Evolutionary conservation across 2,329 filamentous ascomycete genomes (phyloP), one percentile per base, ranked within the genome.

Genomic region (Xylaria sp.): DNA sequence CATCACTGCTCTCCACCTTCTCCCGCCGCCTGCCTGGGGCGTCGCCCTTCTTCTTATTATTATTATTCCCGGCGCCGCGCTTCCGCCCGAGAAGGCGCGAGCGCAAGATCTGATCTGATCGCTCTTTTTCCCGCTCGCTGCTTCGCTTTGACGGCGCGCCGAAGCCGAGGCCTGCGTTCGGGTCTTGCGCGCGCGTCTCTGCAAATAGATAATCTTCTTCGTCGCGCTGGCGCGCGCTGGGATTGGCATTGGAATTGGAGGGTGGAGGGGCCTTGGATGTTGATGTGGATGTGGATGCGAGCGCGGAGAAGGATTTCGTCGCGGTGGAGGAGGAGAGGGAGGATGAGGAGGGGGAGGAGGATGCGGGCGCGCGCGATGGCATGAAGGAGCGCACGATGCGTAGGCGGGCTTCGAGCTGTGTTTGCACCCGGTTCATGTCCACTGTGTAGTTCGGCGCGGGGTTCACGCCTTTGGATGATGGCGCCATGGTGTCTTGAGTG

Each of bases 341-440:
- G 13, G 9, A 15, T n/a, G 64, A 25, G 41, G 52, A 41, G 8
- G 10, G 7, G 12, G 67, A 52, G 44, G 52, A 52, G 1, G 9
- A 15, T 23, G 64, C 25, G 41, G 62, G 57, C 39, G 56, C 65
- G 12, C 39, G 55, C 2, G 71, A 37, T 3, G 68, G 72, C 57
- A 68, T 68, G 56, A 71, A 69, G 52, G 66, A 65, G 12, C 67
- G 72, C 51, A 71, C 69, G 55, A 69, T 52, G 58, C 69, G 71
- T 3, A 73, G 63, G 1, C 70, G 70, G 3, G 73, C 72, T 55
- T 78, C 74, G 60, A 76, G 61, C 20, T 75, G 74, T 12, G 69
- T 72, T 20, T 77, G 75, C 56, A 79, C 76, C 18, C 72, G 72
- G 75, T 79, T 79, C 76, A 78, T 78, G 61, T 69, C 69, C 28